Base-by-base conservation (phyloP, 1,284 basidiomycete species). In the Marasmius tenuissimus region DNA sequence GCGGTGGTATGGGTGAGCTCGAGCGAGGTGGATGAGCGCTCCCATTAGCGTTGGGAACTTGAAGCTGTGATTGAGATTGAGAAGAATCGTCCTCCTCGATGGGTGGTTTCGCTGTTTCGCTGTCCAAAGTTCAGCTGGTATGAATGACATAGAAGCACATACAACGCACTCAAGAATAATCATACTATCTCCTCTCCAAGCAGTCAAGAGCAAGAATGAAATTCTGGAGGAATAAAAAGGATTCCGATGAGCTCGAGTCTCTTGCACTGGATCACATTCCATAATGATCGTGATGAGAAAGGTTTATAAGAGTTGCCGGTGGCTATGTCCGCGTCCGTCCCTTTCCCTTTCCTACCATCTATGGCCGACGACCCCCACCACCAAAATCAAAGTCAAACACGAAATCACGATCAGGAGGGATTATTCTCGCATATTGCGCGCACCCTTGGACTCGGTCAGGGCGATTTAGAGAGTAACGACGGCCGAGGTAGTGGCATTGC, bases 1-100 rank as follows among this genome's bases (percentile, higher is more conserved):
- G 68, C 6, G 72, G 71, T 18, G 68, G 66, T n/a, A 58, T 9
- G 3, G 52, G 51, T 10, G 57, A 65, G 8, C 52, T 47, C 38
- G 58, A 48, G 20, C 56, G 47, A 3, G 53, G 40, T 35, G 22
- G 35, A 12, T 35, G 16, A 37, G 14, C 18, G n/a, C 20, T 27
- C 4, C 27, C 27, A 27, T 27, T 27, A 4, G 27, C 14, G 14
- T 22, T 14, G 18, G 48, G 47, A 18, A 37, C 11, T 35, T 33
- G 35, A 3, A 53, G 52, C 14, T 33, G 59, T 5, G 37, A 27
- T 27, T 27, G 35, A 20, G 51, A 20, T 52, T 38, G 52, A 16
- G 45, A 27, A 27, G 27, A n/a, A 18, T 47, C 45, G 9, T 1
- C 34, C 8, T 38, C 34, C n/a, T 54, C 52, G 12, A 57, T 34